These are phyloP conservation scores for Micractinium conductrix DNA, from an alignment of 139 green algal species.

Conservation along the genomic window DNA sequence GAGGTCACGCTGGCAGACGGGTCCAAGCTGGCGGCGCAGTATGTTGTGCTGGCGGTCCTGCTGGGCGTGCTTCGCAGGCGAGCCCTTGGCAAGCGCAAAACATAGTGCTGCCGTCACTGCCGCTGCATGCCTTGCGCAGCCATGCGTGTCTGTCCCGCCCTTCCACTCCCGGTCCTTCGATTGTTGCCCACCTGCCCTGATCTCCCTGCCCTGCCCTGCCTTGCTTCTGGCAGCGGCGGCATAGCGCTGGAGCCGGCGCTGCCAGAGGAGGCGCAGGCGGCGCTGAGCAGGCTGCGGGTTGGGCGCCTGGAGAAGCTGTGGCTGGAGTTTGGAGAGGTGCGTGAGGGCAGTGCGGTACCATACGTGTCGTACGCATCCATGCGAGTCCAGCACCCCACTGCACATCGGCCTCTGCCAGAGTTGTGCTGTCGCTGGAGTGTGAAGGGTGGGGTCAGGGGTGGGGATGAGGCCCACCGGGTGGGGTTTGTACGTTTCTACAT, in stretches of 20 bases:
- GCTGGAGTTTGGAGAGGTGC: slow-evolving; percentile 18
- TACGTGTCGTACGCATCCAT: too few species aligned
- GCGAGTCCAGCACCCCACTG: too few species aligned
- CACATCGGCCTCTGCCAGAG: too few species aligned
- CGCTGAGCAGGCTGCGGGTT: slow-evolving; percentile 18
- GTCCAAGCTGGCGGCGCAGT: slow-evolving; percentile 34
- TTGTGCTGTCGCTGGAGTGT: too few species aligned
- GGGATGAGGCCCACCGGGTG: neutral
- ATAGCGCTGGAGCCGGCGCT: slow-evolving; percentile 36
- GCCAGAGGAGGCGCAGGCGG: slow-evolving; percentile 16
- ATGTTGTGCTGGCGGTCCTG: slow-evolving; percentile 39
- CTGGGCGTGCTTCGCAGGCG: slow-evolving; percentile 42
- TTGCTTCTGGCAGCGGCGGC: too few species aligned
- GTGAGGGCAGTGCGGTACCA: neutral
- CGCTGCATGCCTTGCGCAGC: too few species aligned
- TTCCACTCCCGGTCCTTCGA: too few species aligned
- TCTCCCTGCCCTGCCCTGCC: too few species aligned
- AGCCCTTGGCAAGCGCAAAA: too few species aligned
- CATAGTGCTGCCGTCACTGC: too few species aligned
- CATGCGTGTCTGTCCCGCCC: too few species aligned
- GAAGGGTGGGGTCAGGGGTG: neutral
- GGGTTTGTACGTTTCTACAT: neutral
- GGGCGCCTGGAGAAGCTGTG: slow-evolving; percentile 26
- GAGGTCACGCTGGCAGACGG: neutral
- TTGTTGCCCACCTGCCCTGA: too few species aligned